phyloP scores from a whole-genome alignment of 2,329 filamentous ascomycete species.

The Aspergillus ochraceoroseus region DNA sequence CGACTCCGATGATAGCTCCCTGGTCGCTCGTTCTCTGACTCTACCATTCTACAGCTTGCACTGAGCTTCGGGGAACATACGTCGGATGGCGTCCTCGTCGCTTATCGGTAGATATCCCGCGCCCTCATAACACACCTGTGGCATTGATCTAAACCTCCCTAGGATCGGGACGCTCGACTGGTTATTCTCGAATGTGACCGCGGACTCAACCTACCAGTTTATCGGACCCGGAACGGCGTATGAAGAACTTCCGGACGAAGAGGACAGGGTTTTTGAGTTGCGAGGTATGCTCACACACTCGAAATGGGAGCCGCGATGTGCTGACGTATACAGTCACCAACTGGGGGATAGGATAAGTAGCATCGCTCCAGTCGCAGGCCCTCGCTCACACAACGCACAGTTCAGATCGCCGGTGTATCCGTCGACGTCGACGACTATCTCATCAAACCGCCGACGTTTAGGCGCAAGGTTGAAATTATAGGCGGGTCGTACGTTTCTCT shows the following conservation, averaged over 20 bases:
- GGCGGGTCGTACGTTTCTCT: slow-evolving; percentile 37
- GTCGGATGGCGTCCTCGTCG: slow-evolving; percentile 49
- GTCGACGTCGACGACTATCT: slow-evolving; percentile 45
- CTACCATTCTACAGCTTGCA: slow-evolving; percentile 37
- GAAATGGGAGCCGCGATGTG: not conserved
- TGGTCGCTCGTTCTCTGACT: not conserved
- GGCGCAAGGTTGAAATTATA: slow-evolving; percentile 43
- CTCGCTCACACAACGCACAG: slow-evolving; percentile 28
- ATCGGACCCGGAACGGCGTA: slow-evolving; percentile 47
- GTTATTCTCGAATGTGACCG: slow-evolving; percentile 58
- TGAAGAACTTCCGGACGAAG: slow-evolving; percentile 38
- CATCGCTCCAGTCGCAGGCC: not conserved
- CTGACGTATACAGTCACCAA: slow-evolving; percentile 48
- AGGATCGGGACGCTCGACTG: slow-evolving; percentile 57
- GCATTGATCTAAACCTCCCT: slow-evolving; percentile 2
- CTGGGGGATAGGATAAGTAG: slow-evolving; percentile 52
- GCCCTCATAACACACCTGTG: not conserved
- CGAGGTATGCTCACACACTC: slow-evolving; percentile 30
- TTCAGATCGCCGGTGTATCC: slow-evolving; percentile 54
- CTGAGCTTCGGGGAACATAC: slow-evolving; percentile 53
- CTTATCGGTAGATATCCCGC: slow-evolving; percentile 40
- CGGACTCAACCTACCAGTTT: slow-evolving; percentile 53
- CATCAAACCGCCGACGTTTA: slow-evolving; percentile 39
- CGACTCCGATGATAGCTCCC: not conserved
- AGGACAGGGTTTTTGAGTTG: slow-evolving; percentile 51